Base-by-base conservation (phyloP, 202 grass and related monocot species). In the Digitaria exilis region DNA sequence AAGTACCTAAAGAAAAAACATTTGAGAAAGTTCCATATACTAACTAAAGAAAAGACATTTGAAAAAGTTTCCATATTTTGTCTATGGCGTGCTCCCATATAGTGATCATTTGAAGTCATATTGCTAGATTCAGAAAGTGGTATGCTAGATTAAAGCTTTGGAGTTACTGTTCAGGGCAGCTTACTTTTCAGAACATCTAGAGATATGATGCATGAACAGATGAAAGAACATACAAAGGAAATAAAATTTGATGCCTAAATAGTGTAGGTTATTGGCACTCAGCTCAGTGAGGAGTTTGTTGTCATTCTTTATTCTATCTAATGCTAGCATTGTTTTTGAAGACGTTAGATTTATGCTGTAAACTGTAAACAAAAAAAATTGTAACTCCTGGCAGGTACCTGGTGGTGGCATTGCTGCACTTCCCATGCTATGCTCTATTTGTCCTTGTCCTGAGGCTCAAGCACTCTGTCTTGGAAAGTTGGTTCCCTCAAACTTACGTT, bases 391-490 rank as follows among this genome's bases (percentile, higher is more conserved):
- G 10, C 82, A 98, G 95, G 89, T 98, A 98, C 55, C 70, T 95
- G 50, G 76, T 85, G 65, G 92, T 95, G 66, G 95, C 89, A 57
- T 17, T 90, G 87, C 84, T 98, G 70, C 95, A 98, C 64, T 76
- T 93, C 26, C 95, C 95, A n/a, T 98, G 95, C 26, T 95, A 93
- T 25, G 95, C 87, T 25, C 58, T 93, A 2, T 93, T 95, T 41
- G 41, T 62, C 65, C 80, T 98, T 30, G 73, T 95, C 29, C 69
- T 93, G 65, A 95, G 82, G 78, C 73, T 93, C 35, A 98, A 95
- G 73, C 83, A 83, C 32, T 75, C 31, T 61, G 43, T 93, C 15
- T 77, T 95, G 26, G 82, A 83, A 76, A 88, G 82, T 4, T 98
- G 88, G 80, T 91, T 95, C 80, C 89, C 89, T 68, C 57, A 81